These are phyloP conservation scores for Taphrina sp. DNA, from an alignment of 1,139 yeast species.

Conservation along the genomic window DNA sequence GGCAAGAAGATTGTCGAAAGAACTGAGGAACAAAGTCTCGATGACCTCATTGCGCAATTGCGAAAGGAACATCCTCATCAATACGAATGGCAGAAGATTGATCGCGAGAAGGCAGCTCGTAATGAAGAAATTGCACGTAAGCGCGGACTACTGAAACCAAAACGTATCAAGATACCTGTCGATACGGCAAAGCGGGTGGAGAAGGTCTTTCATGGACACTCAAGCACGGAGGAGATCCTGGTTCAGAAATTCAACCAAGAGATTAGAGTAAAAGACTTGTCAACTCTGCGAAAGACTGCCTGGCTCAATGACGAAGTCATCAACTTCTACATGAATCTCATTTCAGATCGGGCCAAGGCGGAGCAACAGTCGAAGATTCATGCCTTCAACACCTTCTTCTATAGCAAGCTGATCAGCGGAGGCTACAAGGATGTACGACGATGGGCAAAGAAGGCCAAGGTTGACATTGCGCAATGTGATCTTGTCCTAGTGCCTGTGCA, in stretches of 20 bases:
- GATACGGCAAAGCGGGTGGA: slow-evolving; percentile 10
- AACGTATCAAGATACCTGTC: slow-evolving; percentile 12
- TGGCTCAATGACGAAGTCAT: slow-evolving; percentile 94
- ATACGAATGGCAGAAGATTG: slow-evolving; percentile 24
- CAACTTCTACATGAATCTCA: slow-evolving; percentile 70
- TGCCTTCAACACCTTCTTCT: slow-evolving; percentile 69
- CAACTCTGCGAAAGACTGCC: slow-evolving; percentile 63
- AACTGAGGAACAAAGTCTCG: slow-evolving; percentile 16
- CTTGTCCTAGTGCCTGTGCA: slow-evolving; percentile 80
- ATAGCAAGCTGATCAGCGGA: slow-evolving; percentile 57
- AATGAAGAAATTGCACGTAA: slow-evolving; percentile 18
- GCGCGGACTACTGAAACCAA: slow-evolving; percentile 5
- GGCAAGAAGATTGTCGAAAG: not conserved
- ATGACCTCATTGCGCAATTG: slow-evolving; percentile 15
- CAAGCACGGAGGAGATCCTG: slow-evolving; percentile 36
- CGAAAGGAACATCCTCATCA: slow-evolving; percentile 20
- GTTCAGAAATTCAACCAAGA: slow-evolving; percentile 56
- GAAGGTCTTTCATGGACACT: slow-evolving; percentile 2
- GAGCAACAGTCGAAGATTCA: slow-evolving; percentile 49
- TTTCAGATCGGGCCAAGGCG: slow-evolving; percentile 50
- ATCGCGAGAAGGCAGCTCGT: slow-evolving; percentile 12
- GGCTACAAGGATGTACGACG: slow-evolving; percentile 82
- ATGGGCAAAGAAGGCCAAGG: slow-evolving; percentile 85
- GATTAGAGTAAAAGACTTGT: slow-evolving; percentile 62
- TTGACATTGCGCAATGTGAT: slow-evolving; percentile 62